Percentiles rank a stretch among this genome's conserved stretches.
These are phyloP conservation scores for Eruca vesicaria DNA, from an alignment of 441 rosid species.

Conservation along the genomic window DNA sequence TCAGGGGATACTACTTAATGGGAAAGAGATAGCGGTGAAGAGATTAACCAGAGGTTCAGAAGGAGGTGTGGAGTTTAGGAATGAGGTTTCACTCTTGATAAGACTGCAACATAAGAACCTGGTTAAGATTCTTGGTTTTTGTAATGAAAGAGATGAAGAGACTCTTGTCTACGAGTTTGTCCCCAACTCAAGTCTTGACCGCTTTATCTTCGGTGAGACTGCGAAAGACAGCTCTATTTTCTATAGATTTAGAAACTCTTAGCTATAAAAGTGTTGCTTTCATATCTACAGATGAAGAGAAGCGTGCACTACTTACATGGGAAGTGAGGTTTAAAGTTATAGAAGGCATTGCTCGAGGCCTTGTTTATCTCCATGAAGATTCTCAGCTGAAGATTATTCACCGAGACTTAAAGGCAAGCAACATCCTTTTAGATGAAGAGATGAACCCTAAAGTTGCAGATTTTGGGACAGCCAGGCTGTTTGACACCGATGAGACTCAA, in stretches of 20 bases:
- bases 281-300: slow-evolving; percentile 15
- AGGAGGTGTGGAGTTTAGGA: slow-evolving; percentile 49
- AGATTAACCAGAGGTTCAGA: slow-evolving; percentile 41
- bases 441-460: slow-evolving; percentile 26
- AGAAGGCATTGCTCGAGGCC: slow-evolving; percentile 28
- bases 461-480: slow-evolving; percentile 26
- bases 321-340: slow-evolving; percentile 27
- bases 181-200: slow-evolving; percentile 49
- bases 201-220: slow-evolving; percentile 42
- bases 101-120: slow-evolving; percentile 54
- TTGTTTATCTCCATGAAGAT: slow-evolving; percentile 36
- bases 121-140: slow-evolving; percentile 53
- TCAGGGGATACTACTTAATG: slow-evolving; percentile 44
- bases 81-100: slow-evolving; percentile 47
- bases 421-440: slow-evolving; percentile 22
- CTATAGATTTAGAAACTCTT: not conserved
- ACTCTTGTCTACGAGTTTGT: slow-evolving; percentile 47
- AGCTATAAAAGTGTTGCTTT: not conserved
- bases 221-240: not conserved
- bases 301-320: slow-evolving; percentile 26
- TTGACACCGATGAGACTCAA: slow-evolving; percentile 9
- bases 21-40: slow-evolving; percentile 48
- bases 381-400: slow-evolving; percentile 33
- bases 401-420: slow-evolving; percentile 21
- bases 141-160: slow-evolving; percentile 44